A percentile compares a stretch with the other conserved stretches of the same genome.
Evolutionary conservation across 1,284 basidiomycete genomes (phyloP).

Genomic region (Anthracocystis walkeri): DNA sequence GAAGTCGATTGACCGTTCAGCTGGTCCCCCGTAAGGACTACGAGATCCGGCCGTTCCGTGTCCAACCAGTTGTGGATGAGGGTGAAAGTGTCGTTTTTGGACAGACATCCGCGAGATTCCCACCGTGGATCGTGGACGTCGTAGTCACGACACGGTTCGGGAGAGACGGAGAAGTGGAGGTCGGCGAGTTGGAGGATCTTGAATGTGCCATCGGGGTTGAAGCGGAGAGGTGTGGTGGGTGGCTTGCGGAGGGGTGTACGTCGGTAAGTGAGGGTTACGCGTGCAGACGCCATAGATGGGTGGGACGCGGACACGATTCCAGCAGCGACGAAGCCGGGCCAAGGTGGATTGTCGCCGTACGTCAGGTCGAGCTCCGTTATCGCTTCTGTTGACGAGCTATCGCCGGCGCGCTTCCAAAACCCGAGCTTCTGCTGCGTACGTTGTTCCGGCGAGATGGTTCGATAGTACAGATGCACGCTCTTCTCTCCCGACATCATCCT

Average conservation of each 20-base stretch:
- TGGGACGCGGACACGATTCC: slow-evolving; percentile 42
- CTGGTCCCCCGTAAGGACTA: slow-evolving; percentile 74
- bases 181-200: slow-evolving; percentile 67
- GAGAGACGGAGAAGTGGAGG: slow-evolving; percentile 60
- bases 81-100: slow-evolving; percentile 56
- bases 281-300: slow-evolving; percentile 27
- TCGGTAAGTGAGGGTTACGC: slow-evolving; percentile 43
- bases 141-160: slow-evolving; percentile 60
- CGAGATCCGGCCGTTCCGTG: slow-evolving; percentile 85
- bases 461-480: slow-evolving; percentile 53
- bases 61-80: slow-evolving; percentile 71
- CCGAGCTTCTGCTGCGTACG: slow-evolving; percentile 16
- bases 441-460: slow-evolving; percentile 19
- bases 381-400: background rate
- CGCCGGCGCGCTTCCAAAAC: slow-evolving; percentile 13
- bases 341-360: slow-evolving; percentile 60
- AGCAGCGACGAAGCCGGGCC: slow-evolving; percentile 56
- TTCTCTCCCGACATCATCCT: slow-evolving; percentile 30
- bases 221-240: slow-evolving; percentile 29
- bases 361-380: slow-evolving; percentile 63
- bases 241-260: slow-evolving; percentile 43
- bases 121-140: slow-evolving; percentile 30
- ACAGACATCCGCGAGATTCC: slow-evolving; percentile 27
- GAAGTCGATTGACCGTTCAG: slow-evolving; percentile 78
- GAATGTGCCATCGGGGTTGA: slow-evolving; percentile 58